phyloP scores from a whole-genome alignment of 2,329 filamentous ascomycete genomes.

The Aspergillus puulaauensis region DNA sequence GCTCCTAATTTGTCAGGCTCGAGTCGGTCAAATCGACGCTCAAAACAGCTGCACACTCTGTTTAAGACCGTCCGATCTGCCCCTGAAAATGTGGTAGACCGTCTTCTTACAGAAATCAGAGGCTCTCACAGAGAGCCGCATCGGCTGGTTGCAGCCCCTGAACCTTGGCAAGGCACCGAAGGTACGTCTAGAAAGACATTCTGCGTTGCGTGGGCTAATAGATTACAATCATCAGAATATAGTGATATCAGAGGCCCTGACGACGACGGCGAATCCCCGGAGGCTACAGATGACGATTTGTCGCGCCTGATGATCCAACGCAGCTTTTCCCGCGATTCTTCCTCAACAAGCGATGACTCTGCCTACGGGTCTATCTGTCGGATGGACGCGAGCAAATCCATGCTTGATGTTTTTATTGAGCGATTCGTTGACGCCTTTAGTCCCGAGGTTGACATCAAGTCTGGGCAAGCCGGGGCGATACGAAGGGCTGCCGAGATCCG shows the following conservation, averaged over 20 bases:
- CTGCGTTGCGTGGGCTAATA: not conserved
- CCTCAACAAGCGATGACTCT: constrained; percentile 25
- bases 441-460: constrained; percentile 35
- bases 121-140: constrained; percentile 19
- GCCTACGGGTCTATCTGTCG: constrained; percentile 21
- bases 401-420: constrained; percentile 37
- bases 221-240: not conserved
- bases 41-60: constrained; percentile 32
- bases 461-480: constrained; percentile 36
- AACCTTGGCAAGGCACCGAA: constrained; percentile 26
- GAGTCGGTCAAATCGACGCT: constrained; percentile 23
- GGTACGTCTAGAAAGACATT: constrained; percentile 14
- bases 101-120: constrained; percentile 32
- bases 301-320: not conserved
- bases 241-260: constrained; percentile 15
- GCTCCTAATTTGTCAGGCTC: constrained; percentile 4
- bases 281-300: not conserved
- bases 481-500: constrained; percentile 39
- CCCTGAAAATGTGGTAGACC: constrained; percentile 30
- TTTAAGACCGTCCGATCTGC: constrained; percentile 36
- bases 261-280: not conserved
- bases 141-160: constrained; percentile 17
- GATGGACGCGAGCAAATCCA: constrained; percentile 23
- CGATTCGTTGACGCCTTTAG: constrained; percentile 43
- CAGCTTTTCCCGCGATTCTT: constrained; percentile 14